Evolutionary conservation across 2,329 filamentous ascomycete species (phyloP).

Genomic region (Calonectria henricotiae): DNA sequence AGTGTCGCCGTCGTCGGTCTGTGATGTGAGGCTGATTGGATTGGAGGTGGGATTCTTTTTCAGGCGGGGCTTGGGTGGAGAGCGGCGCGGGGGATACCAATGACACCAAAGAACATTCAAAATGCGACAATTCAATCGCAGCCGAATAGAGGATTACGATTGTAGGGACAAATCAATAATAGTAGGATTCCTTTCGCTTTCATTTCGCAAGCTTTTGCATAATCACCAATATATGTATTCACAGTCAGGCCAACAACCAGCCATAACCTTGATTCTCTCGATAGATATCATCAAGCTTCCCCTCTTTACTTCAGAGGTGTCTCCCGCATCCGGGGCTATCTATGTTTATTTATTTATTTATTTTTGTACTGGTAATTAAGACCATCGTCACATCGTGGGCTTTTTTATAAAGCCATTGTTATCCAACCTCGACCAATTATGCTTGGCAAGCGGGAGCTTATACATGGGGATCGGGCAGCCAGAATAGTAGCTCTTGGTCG

Average conservation of each 20-base stretch:
- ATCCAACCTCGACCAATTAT: not conserved
- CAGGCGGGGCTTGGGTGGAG: conserved; percentile 37
- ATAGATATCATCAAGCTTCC: not conserved
- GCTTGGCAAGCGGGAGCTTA: conserved; percentile 51
- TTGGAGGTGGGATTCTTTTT: conserved; percentile 35
- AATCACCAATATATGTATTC: not conserved
- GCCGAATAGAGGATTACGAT: not conserved
- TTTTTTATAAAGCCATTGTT: not conserved
- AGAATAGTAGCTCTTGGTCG: conserved; percentile 87
- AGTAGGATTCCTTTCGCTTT: not conserved
- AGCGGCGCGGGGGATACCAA: conserved; percentile 13
- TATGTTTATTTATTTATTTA: conserved; percentile 9
- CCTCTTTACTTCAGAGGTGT: not conserved
- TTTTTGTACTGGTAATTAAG: conserved; percentile 7
- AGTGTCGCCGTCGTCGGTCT: conserved; percentile 21
- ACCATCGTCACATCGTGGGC: not conserved
- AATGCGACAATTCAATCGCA: not conserved
- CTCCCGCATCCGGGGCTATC: conserved; percentile 35
- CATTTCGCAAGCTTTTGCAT: not conserved
- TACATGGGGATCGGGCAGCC: conserved; percentile 79
- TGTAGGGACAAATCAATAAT: no score
- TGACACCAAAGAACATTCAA: not conserved
- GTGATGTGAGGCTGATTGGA: conserved; percentile 30
- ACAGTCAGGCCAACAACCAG: not conserved
- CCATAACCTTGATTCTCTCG: not conserved